Conservation (phyloP, 371 early-diverging fungal species). For the Conidiobolus coronatus region DNA sequence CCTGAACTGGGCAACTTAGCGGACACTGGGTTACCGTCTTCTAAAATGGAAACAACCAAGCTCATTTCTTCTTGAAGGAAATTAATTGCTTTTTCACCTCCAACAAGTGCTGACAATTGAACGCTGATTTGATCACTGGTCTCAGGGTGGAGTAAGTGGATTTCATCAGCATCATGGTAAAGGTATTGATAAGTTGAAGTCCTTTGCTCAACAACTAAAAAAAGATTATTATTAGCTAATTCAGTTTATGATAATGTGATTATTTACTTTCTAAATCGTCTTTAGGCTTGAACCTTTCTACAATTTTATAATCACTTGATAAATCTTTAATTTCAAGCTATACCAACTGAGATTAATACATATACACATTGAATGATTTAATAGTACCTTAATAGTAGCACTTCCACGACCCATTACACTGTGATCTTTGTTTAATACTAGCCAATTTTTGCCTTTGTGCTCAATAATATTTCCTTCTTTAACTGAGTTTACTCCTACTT, state of each 20-base stretch:
- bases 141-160: neutral
- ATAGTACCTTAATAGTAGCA: slow-evolving; percentile 2
- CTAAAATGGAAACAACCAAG: neutral
- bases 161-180: neutral
- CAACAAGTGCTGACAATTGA: neutral
- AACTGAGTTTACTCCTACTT: neutral
- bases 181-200: neutral
- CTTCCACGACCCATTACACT: neutral
- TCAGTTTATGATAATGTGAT: neutral
- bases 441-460: neutral
- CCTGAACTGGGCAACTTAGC: neutral
- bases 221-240: neutral
- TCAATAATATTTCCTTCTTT: neutral
- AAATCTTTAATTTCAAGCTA: slow-evolving; percentile 1
- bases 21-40: neutral
- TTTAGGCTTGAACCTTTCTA: slow-evolving; percentile 2
- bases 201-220: neutral
- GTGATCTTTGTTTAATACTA: neutral
- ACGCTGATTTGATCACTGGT: neutral
- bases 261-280: neutral
- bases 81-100: neutral
- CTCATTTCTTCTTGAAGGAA: slow-evolving; percentile 1
- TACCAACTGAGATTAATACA: neutral
- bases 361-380: neutral
- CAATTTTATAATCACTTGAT: neutral